These are phyloP conservation scores for Phytophthora palmivora DNA, from an alignment of 352 stramenopile genomes.

Conservation along the genomic window DNA sequence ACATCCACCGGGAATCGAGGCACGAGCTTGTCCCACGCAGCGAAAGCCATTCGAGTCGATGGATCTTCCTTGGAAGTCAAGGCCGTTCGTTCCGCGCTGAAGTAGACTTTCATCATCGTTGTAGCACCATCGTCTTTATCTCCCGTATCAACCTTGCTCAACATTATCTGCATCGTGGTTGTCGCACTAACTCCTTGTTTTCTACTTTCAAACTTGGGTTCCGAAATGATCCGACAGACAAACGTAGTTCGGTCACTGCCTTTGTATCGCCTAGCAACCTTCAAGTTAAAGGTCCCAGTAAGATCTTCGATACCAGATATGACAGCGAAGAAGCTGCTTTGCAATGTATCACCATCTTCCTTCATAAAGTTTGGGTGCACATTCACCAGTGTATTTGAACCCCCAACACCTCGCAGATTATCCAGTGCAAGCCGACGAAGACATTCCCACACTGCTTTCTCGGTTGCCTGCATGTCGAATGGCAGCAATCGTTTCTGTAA, in stretches of 20 bases:
- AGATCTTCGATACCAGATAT: neutral
- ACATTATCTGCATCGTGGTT: neutral
- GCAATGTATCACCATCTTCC: neutral
- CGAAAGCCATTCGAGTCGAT: conserved; percentile 3
- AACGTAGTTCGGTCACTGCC: neutral
- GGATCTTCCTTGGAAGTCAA: neutral
- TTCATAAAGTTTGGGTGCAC: neutral
- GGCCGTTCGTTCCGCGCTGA: conserved; percentile 1
- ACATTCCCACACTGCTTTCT: conserved; percentile 7
- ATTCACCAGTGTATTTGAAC: neutral
- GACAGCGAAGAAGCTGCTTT: conserved; percentile 1
- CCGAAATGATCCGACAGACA: neutral
- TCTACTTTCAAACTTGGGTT: neutral
- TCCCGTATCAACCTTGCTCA: neutral
- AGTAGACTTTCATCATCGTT: conserved; percentile 17
- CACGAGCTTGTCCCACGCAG: conserved; percentile 11
- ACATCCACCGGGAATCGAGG: conserved; percentile 9
- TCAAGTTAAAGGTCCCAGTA: neutral
- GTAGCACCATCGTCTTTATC: neutral
- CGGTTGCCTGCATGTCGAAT: conserved; percentile 9
- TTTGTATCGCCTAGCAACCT: conserved; percentile 15
- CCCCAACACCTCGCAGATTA: conserved; percentile 3
- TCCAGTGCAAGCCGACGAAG: conserved; percentile 1
- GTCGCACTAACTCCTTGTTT: neutral
- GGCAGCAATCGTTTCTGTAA: conserved; percentile 19